phyloP scores from a whole-genome alignment of 768 basidiomycete genomes.

The Lepiota subincarnata region DNA sequence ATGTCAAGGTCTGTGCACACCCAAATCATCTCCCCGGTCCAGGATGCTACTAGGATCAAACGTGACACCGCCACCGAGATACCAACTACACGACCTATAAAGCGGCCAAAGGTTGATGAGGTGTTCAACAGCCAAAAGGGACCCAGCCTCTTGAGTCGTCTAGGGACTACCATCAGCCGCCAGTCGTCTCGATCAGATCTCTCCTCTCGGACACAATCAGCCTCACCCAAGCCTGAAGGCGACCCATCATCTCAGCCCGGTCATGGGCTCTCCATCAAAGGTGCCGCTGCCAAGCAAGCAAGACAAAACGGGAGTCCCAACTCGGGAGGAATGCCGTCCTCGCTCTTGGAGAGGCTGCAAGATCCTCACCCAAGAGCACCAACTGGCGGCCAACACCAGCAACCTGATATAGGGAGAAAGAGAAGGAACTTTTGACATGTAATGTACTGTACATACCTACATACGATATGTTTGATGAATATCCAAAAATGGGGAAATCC shows the following conservation, averaged over 20 bases:
- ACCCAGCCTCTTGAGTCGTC: slow-evolving; percentile 14
- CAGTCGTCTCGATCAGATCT: slow-evolving; percentile 9
- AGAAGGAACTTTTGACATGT: slow-evolving; percentile 6
- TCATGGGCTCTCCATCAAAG: slow-evolving; percentile 17
- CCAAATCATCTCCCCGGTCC: neutral
- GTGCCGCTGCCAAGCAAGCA: slow-evolving; percentile 13
- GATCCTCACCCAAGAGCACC: neutral
- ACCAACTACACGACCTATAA: neutral
- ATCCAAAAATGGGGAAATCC: neutral
- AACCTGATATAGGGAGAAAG: slow-evolving; percentile 4
- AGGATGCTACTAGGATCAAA: neutral
- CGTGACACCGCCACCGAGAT: neutral
- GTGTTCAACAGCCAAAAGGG: neutral
- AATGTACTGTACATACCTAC: neutral
- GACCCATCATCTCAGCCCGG: neutral
- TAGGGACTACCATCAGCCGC: slow-evolving; percentile 7
- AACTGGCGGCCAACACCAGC: neutral
- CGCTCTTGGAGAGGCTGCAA: slow-evolving; percentile 16
- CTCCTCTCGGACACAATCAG: neutral
- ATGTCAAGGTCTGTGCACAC: neutral
- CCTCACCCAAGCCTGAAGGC: slow-evolving; percentile 1
- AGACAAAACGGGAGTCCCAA: neutral
- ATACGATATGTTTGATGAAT: neutral
- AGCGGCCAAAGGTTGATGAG: slow-evolving; percentile 9
- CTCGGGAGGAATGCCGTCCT: slow-evolving; percentile 1